Conservation (phyloP, 140 eudicot species). For the Bidens hawaiensis region DNA sequence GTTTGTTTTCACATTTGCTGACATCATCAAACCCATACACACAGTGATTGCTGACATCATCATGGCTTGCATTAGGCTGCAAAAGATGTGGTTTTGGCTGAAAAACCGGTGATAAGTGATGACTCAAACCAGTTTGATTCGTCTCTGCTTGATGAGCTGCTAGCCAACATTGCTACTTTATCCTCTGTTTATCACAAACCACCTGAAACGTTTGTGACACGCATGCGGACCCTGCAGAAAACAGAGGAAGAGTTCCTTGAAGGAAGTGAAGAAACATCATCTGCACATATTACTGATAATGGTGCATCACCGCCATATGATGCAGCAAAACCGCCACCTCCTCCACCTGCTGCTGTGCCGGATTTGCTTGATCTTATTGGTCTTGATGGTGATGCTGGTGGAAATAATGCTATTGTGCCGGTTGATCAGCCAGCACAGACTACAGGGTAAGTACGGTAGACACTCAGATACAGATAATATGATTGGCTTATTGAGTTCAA, state of each 20-base stretch:
- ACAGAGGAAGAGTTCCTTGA: slow-evolving; percentile 81
- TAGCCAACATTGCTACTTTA: slow-evolving; percentile 81
- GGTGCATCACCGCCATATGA: slow-evolving; percentile 46
- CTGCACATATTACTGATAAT: slow-evolving; percentile 41
- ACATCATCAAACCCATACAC: background rate
- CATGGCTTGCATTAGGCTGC: slow-evolving; percentile 54
- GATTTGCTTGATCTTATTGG: slow-evolving; percentile 81
- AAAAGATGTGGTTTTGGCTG: slow-evolving; percentile 90
- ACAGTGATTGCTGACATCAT: background rate
- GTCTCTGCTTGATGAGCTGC: slow-evolving; percentile 85
- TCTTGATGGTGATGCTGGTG: slow-evolving; percentile 44
- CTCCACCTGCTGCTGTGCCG: slow-evolving; percentile 60
- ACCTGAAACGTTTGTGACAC: slow-evolving; percentile 81
- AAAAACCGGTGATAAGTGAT: too few species aligned
- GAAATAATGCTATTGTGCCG: slow-evolving; percentile 39
- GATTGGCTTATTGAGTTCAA: background rate
- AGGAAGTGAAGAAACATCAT: slow-evolving; percentile 56
- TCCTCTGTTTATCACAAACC: too few species aligned
- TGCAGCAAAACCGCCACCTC: slow-evolving; percentile 41
- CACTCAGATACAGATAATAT: background rate
- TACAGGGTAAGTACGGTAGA: slow-evolving; percentile 42
- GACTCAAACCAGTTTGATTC: slow-evolving; percentile 68
- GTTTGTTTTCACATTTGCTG: slow-evolving; percentile 13
- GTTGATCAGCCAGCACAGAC: slow-evolving; percentile 63
- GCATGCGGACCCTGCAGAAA: slow-evolving; percentile 59